Base-by-base conservation (phyloP, 2,329 filamentous ascomycete species). In the Graphilbum sp. region DNA sequence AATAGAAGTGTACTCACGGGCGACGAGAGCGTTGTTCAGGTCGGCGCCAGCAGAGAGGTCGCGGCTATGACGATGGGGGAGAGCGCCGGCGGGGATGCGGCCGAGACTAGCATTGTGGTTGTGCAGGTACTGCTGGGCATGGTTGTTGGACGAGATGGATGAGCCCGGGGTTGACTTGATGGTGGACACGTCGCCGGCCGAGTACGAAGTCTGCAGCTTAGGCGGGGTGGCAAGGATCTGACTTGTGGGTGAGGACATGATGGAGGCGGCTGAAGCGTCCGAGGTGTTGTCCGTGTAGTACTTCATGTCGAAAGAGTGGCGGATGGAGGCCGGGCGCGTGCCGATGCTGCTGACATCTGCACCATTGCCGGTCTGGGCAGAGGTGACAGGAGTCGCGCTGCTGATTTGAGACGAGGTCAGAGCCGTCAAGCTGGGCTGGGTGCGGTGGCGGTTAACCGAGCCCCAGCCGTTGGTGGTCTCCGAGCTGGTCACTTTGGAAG, bases 131-230 rank as follows among this genome's bases (percentile, higher is more conserved):
- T 74, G 68, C 55, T 73, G 68, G 3, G 70, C 70, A 48, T 75
- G 70, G 43, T 68, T 70, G 54, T 72, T 72, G 42, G 65, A 60
- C 50, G 54, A 53, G 25, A 60, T 52, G 39, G 56, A 52, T 35
- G 67, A 60, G 35, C 61, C 66, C 39, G 70, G 68, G 38, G 70
- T 64, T 47, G 67, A 79, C 69, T 90, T 93, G 51, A 86, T 65
- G 8, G 86, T 92, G 5, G 86, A 82, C 17, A 95, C 68, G 51
- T 96, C 87, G 56, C 81, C 90, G 38, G 84, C 76, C 10, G 90
- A 95, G 61, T 83, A 95, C 0, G 88, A 95, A 33, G 81, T 78
- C 58, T 87, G 82, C 41, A 94, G 59, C 62, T 83, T 85, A 23
- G 79, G 75, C 27, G 80, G 72, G 38, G 72, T 72, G 20, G 72